phyloP scores from a whole-genome alignment of 352 stramenopile species.

The Globisporangium spinosum region DNA sequence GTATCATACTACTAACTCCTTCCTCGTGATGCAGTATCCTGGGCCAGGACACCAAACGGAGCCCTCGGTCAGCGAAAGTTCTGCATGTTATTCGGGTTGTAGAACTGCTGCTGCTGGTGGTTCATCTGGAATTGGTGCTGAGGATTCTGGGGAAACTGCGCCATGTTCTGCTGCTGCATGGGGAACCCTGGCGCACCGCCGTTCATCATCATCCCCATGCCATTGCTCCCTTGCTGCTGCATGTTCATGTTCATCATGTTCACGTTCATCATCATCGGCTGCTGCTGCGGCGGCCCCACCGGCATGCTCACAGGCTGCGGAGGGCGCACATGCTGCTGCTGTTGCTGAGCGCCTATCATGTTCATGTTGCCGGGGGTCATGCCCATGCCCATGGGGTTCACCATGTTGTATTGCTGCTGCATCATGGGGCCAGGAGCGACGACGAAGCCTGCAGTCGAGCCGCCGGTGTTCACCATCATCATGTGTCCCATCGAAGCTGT shows the following conservation, averaged over 20 bases:
- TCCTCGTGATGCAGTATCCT: not conserved
- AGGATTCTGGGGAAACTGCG: slow-evolving; percentile 1
- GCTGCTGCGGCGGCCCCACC: not conserved
- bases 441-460: slow-evolving; percentile 3
- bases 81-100: slow-evolving; percentile 9
- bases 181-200: not conserved
- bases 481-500: not conserved
- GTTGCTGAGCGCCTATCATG: slow-evolving; percentile 15
- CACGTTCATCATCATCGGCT: slow-evolving; percentile 15
- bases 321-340: slow-evolving; percentile 32
- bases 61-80: slow-evolving; percentile 12
- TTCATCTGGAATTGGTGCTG: slow-evolving; percentile 21
- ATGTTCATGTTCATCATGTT: slow-evolving; percentile 22
- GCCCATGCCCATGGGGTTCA: slow-evolving; percentile 21
- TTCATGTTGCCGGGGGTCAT: slow-evolving; percentile 10
- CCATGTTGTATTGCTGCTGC: slow-evolving; percentile 23
- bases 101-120: slow-evolving; percentile 11
- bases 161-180: slow-evolving; percentile 13
- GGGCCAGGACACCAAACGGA: not conserved
- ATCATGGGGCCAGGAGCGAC: slow-evolving; percentile 11
- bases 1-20: not conserved
- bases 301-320: slow-evolving; percentile 29
- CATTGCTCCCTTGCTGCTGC: slow-evolving; percentile 9
- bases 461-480: slow-evolving; percentile 2
- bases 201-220: slow-evolving; percentile 18